phyloP scores from a whole-genome alignment of 495 filamentous ascomycete genomes.

The Xylaria intraflava region DNA sequence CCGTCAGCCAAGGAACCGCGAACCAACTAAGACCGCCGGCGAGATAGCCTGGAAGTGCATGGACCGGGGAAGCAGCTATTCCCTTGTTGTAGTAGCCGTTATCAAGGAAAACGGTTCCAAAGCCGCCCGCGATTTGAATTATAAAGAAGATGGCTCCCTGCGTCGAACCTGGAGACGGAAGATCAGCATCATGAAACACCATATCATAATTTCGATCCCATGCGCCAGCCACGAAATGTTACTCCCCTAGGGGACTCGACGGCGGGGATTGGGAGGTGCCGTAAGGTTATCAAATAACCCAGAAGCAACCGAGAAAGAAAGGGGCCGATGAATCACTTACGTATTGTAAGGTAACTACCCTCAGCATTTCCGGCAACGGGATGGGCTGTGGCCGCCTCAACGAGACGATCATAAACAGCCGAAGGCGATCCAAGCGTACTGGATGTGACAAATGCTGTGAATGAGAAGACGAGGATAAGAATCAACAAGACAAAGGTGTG shows the following conservation, averaged over 20 bases:
- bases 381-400: constrained; percentile 59
- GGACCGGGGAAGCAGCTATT: constrained; percentile 82
- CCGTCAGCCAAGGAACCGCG: constrained; percentile 88
- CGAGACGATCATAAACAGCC: constrained; percentile 74
- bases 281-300: too few species aligned
- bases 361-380: constrained; percentile 80
- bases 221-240: neutral
- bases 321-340: constrained; percentile 14
- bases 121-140: constrained; percentile 86
- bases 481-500: constrained; percentile 84
- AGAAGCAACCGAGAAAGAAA: too few species aligned
- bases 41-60: constrained; percentile 89
- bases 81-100: constrained; percentile 92
- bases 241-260: too few species aligned
- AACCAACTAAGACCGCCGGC: constrained; percentile 91
- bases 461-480: constrained; percentile 85
- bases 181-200: neutral
- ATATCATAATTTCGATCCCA: neutral
- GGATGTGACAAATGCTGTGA: constrained; percentile 76
- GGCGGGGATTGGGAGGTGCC: too few species aligned
- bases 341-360: constrained; percentile 89
- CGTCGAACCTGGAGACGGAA: constrained; percentile 39
- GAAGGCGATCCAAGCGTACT: constrained; percentile 70
- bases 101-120: constrained; percentile 74
- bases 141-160: constrained; percentile 94